Evolutionary conservation across 225 moss, liverwort and hornwort genomes (phyloP).

Genomic region (Pleurozium schreberi): DNA sequence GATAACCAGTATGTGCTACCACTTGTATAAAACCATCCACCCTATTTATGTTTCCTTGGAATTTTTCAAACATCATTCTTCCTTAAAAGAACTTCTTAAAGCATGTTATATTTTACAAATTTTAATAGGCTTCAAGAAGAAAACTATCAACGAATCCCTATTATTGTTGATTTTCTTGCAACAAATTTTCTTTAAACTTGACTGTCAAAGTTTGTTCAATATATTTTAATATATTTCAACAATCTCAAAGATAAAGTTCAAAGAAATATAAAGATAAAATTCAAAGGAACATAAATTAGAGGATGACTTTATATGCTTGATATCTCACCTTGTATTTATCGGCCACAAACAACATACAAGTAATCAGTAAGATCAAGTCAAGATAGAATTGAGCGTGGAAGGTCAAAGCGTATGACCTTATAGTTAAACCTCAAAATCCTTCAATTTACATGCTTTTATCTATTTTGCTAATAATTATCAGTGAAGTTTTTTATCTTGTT

Average conservation of each 20-base stretch:
- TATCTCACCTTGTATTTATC: neutral
- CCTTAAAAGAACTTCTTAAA: no score
- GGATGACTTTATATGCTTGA: accelerated
- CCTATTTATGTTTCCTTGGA: neutral
- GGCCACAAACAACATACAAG: neutral
- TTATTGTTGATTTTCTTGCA: neutral
- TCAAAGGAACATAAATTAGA: neutral
- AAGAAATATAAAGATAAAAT: neutral
- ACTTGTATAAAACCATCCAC: neutral
- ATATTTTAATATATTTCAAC: neutral
- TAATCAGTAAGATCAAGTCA: neutral
- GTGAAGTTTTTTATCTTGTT: neutral
- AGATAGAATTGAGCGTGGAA: neutral
- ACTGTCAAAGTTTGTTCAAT: neutral
- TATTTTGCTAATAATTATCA: neutral
- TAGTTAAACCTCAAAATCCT: neutral
- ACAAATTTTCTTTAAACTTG: neutral
- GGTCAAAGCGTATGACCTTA: accelerated
- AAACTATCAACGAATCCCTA: no score
- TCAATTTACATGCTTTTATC: neutral
- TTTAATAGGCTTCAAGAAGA: neutral
- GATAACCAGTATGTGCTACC: neutral
- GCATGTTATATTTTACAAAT: neutral
- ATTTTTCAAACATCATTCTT: neutral
- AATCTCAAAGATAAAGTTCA: neutral